Base-by-base conservation (phyloP, 2,329 filamentous ascomycete genomes). In the Juglanconis oblonga region DNA sequence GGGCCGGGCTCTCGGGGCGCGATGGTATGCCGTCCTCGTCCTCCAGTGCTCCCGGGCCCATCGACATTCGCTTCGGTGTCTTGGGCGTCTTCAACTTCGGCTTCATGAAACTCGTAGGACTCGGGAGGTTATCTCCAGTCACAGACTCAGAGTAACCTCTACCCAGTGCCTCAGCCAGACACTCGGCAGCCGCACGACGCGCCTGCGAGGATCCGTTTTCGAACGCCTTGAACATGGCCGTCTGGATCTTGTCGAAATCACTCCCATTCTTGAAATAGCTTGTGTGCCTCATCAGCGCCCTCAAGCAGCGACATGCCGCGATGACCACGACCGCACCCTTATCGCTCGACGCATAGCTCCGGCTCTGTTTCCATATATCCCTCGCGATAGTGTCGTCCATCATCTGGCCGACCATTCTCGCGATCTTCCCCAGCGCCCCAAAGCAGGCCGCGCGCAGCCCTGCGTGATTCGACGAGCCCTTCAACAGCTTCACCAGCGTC, bases 341-440 rank as follows among this genome's bases (percentile, higher is more conserved):
- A 73, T 99, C 96, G 62, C 81, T 82, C 0, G 87, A 82, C 33
- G 89, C 89, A 66, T 89, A 83, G 73, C 82, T 91, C 64, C 95
- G 87, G 32, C 87, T 89, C 72, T 94, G 90, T 74, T 97, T 99
- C 92, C 92, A 98, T 14, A 96, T 85, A 72, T 97, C 93, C 69
- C 92, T 87, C n/a, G 90, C 90, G 42, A 93, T 81, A 57, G 79
- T 80, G 73, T 99, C 95, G 67, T 99, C 95, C 68, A 94, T 81
- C 62, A 91, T 92, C 5, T 81, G 80, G 58, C 85, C 83, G 33
- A 97, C 85, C 73, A 93, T 94, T 61, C 81, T 82, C 32, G 88
- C 81, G 45, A 97, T 84, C 76, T 92, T 93, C 47, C 85, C 87
- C 52, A 97, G 75, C 1, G 92, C 86, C 49, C 80, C 83, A 69